Evolutionary conservation across 352 stramenopile species (phyloP), one percentile per base, ranked within the genome.

Genomic region (Phytophthora gonapodyides): DNA sequence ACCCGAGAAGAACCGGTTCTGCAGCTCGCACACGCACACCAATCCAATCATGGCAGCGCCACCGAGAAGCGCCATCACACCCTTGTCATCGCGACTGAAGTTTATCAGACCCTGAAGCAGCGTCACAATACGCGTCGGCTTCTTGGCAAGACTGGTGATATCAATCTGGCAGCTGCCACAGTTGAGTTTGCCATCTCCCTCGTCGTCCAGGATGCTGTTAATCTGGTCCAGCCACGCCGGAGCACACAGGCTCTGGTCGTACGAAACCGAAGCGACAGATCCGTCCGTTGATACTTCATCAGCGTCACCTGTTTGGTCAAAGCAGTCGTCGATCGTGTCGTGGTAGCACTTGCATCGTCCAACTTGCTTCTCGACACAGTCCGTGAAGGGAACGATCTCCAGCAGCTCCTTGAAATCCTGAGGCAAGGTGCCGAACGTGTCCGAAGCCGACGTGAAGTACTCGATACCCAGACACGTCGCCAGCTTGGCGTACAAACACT

Each of bases 1-100:
- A n/a, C 80, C 80, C 7, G 84, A 88, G 55, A 89, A 87, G 33
- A 93, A 75, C 2, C 75, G 74, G 50, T 89, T 93, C 46, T 80
- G 66, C 10, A 93, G 34, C 54, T 93, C 84, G 40, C 82, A 90
- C 15, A 83, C 67, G 27, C 79, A 76, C 12, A 91, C 68, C 2
- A 93, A 47, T 42, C 67, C 82, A 42, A 87, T 71, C 78, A 89
- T 84, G 15, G 81, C 82, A 8, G 79, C 52, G 15, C 71, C 72
- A n/a, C 79, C 83, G 35, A 68, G 50, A 42, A 69, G 44, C 36
- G 64, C 59, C 62, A 76, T 70, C 1, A 68, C 57, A 19, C 70
- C 70, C 35, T 73, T 67, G 10, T 83, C 72, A 7, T 30, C 19
- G 5, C 75, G 64, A 15, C 53, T 62, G 17, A 85, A 68, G 16